These are phyloP conservation scores for Micromonas pusilla DNA, from an alignment of 139 green algal genomes.

Conservation along the genomic window DNA sequence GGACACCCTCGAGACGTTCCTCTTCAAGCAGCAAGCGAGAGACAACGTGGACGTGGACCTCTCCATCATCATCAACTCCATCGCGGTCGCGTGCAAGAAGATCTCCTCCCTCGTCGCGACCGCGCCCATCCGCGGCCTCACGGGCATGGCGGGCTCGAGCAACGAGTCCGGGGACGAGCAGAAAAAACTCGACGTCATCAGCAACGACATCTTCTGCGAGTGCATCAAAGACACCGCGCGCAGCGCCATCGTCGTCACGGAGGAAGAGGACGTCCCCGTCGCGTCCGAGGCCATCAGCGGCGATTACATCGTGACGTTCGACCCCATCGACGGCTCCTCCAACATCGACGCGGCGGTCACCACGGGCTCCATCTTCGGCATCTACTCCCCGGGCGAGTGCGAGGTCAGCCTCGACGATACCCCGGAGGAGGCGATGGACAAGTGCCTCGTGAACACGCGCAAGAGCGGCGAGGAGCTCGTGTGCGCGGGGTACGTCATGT, in stretches of 20 bases:
- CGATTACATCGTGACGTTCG: conserved; percentile 97
- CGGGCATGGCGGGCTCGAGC: conserved; percentile 46
- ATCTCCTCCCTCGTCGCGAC: conserved; percentile 40
- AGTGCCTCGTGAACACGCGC: conserved; percentile 86
- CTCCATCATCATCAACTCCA: conserved; percentile 51
- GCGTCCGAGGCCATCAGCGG: conserved; percentile 85
- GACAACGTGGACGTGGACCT: conserved; percentile 59
- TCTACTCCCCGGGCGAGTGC: conserved; percentile 80
- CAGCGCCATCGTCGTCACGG: conserved; percentile 82
- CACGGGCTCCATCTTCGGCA: conserved; percentile 93
- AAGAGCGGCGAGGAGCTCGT: conserved; percentile 84
- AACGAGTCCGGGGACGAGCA: conserved; percentile 87
- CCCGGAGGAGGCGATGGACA: conserved; percentile 40
- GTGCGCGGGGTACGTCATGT: conserved; percentile 90
- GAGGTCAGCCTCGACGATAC: conserved; percentile 39
- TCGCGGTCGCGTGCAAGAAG: conserved; percentile 57
- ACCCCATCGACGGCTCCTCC: conserved; percentile 93
- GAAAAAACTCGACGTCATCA: conserved; percentile 99
- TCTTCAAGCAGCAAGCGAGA: conserved; percentile 57
- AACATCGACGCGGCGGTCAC: conserved; percentile 96
- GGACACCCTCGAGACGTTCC: conserved; percentile 73
- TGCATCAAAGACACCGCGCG: conserved; percentile 68
- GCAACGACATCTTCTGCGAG: conserved; percentile 96
- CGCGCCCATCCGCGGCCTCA: conserved; percentile 47
- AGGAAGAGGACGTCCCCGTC: conserved; percentile 96